Evolutionary conservation across 129 eudicot genomes (phyloP).

Genomic region (Apium graveolens): DNA sequence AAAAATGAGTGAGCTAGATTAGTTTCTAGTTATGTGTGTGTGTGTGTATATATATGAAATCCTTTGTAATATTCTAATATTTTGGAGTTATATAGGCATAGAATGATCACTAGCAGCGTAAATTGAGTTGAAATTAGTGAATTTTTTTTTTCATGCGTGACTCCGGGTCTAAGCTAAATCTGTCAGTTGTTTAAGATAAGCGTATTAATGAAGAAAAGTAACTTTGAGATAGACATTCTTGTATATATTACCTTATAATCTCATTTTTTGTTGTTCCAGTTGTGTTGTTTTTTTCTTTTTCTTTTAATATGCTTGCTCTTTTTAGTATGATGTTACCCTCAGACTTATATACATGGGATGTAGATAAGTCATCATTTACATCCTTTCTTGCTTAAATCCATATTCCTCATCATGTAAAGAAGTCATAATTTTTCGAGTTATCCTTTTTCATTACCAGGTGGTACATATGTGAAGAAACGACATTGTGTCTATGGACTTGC

Average conservation of each 20-base stretch:
- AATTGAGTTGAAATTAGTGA: neutral
- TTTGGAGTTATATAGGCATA: neutral
- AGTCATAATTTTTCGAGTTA: neutral
- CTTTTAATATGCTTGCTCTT: neutral
- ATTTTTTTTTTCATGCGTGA: neutral
- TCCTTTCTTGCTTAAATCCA: neutral
- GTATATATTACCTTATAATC: neutral
- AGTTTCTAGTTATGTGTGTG: no score
- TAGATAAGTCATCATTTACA: neutral
- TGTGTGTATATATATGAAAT: neutral
- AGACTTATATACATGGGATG: neutral
- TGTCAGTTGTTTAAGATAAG: neutral
- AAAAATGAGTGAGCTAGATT: no score
- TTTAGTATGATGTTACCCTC: neutral
- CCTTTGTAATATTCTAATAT: neutral
- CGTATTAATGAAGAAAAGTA: neutral
- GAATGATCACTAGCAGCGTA: neutral
- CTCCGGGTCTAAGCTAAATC: neutral
- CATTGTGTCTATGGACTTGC: constrained; percentile 81
- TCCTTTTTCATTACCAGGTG: constrained; percentile 43
- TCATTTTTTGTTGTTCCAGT: neutral
- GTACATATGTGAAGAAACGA: constrained; percentile 83
- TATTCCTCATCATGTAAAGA: neutral
- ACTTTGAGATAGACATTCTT: neutral
- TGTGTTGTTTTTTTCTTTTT: neutral